A percentile compares a stretch with the other conserved stretches of the same genome.
These are phyloP conservation scores for Pyrus betulifolia DNA, from an alignment of 306 rosid species.

Conservation along the genomic window DNA sequence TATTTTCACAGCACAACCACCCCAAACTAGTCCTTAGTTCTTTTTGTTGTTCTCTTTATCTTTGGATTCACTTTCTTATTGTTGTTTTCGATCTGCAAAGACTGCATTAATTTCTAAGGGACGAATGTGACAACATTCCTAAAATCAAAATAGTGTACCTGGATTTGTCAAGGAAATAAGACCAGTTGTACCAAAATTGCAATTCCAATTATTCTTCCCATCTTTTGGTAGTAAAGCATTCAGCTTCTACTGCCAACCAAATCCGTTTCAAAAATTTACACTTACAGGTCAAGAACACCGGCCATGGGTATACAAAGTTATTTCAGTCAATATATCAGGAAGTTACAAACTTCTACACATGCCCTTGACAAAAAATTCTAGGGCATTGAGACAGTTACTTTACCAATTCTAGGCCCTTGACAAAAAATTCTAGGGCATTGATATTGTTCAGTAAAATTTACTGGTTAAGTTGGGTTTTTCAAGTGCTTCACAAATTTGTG, in stretches of 20 bases:
- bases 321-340: background rate
- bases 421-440: background rate
- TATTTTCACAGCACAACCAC: too few species aligned
- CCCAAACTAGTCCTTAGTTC: background rate
- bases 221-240: background rate
- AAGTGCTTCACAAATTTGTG: slow-evolving; percentile 1
- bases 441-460: background rate
- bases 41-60: background rate
- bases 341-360: background rate
- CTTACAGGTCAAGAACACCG: background rate
- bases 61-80: background rate
- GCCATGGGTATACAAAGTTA: background rate
- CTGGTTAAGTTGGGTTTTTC: background rate
- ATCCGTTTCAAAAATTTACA: background rate
- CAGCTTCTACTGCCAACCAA: too few species aligned
- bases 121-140: background rate
- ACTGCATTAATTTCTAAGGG: background rate
- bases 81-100: background rate
- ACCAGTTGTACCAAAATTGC: too few species aligned
- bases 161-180: background rate
- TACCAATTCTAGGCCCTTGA: background rate
- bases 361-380: background rate
- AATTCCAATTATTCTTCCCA: too few species aligned
- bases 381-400: background rate
- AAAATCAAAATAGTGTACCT: background rate